Base-by-base conservation (phyloP, 1,284 basidiomycete species). In the Violaceomyces palustris region DNA sequence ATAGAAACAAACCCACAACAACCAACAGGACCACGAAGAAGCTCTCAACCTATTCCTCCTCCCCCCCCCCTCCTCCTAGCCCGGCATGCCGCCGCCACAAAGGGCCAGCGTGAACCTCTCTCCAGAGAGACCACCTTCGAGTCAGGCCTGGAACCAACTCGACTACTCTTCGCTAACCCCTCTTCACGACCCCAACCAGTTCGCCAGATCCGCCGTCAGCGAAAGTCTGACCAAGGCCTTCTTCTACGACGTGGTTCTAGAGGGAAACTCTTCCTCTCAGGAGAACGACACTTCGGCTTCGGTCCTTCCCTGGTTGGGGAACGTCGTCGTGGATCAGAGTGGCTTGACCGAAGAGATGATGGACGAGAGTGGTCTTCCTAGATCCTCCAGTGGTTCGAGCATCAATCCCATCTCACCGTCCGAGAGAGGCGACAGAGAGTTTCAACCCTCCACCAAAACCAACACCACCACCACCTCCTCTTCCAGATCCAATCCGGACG, bases 211-310 rank as follows among this genome's bases (percentile, higher is more conserved):
- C 2, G 39, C 42, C 15, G 51, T 59, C 5, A 49, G 47, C 42
- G 56, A 59, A 31, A 60, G 50, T 27, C 36, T 58, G 11, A 45
- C 59, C 7, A 48, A 44, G 32, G 55, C 59, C 19, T 51, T 50
- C 28, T 63, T 56, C 39, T 48, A 50, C 37, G 63, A 66, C 19
- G 63, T 66, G 27, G 47, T 66, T 17, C 38, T 56, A n/a, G 58
- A 59, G 26, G 48, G 45, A 21, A 27, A 47, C 22, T 38, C 27
- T 10, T 23, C 43, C 7, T 43, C 40, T 18, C 17, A 11, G 21
- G 10, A 15, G 15, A 24, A 35, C 18, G 31, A 23, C 14, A 40
- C 12, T 35, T 28, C 41, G 9, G 18, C 48, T 24, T 45, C 57
- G 18, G 44, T 68, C 28, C 37, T 58, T 6, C 44, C 61, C 1